A percentile compares a stretch with the other conserved stretches of the same genome.
These are phyloP conservation scores for Crithidia thermophila DNA, from an alignment of 208 protist genomes.

Conservation along the genomic window DNA sequence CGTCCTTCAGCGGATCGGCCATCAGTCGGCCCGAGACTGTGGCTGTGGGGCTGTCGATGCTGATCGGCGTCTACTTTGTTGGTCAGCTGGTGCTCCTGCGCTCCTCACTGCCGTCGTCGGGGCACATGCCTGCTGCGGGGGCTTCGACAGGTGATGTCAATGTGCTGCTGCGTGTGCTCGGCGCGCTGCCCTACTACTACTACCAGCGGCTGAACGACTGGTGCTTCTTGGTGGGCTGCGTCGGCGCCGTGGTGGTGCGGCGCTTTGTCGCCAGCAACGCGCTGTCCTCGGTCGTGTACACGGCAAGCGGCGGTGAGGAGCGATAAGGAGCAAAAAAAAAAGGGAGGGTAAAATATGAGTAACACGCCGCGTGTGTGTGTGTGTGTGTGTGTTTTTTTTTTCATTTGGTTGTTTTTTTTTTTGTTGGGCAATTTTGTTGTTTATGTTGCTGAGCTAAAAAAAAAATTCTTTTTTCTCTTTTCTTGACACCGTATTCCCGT, in stretches of 20 bases:
- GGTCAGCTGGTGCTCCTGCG: conserved; percentile 77
- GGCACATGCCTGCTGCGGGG: neutral
- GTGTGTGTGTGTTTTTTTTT: conserved; percentile 4
- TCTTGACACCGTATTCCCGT: neutral
- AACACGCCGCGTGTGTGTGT: neutral
- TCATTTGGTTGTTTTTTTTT: neutral
- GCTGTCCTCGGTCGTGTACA: conserved; percentile 27
- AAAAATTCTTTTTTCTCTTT: neutral
- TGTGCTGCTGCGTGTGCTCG: conserved; percentile 46
- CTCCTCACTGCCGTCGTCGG: conserved; percentile 35
- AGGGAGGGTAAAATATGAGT: neutral
- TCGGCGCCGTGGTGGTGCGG: conserved; percentile 39
- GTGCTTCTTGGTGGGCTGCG: conserved; percentile 56
- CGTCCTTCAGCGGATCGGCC: conserved; percentile 50
- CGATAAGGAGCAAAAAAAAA: neutral
- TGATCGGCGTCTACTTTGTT: conserved; percentile 75
- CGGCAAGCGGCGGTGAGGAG: conserved; percentile 24
- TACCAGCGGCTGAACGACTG: conserved; percentile 76
- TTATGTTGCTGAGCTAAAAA: too few species aligned
- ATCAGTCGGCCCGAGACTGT: conserved; percentile 68
- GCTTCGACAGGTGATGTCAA: conserved; percentile 15
- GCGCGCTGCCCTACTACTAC: conserved; percentile 55
- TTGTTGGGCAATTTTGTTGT: neutral
- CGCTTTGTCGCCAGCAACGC: conserved; percentile 41
- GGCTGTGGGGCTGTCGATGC: conserved; percentile 57